Evolutionary conservation across 805 yeast genomes (phyloP).

Genomic region (Candida koratica): DNA sequence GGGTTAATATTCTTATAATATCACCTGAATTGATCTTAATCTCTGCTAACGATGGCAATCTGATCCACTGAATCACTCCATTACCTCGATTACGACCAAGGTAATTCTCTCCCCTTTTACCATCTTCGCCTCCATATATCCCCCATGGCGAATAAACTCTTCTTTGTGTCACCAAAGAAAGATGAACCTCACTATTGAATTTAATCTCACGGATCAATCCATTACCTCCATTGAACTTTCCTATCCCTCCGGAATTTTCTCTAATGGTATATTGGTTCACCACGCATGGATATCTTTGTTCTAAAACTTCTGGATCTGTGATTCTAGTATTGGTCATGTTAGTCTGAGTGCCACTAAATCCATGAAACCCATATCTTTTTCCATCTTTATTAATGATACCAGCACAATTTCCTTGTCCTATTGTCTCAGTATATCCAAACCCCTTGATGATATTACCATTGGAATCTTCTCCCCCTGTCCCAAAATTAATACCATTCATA

Average conservation of each 20-base stretch:
- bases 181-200: conserved; percentile 16
- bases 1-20: conserved; percentile 61
- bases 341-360: conserved; percentile 35
- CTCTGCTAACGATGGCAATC: conserved; percentile 63
- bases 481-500: conserved; percentile 21
- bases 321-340: conserved; percentile 39
- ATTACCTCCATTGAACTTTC: conserved; percentile 19
- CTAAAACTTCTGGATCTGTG: conserved; percentile 20
- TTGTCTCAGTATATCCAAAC: conserved; percentile 17
- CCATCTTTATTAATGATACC: conserved; percentile 15
- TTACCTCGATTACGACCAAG: conserved; percentile 29
- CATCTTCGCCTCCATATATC: conserved; percentile 29
- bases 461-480: conserved; percentile 18
- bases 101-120: conserved; percentile 35
- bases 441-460: conserved; percentile 18
- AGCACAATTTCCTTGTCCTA: conserved; percentile 21
- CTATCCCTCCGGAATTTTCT: conserved; percentile 17
- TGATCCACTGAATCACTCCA: conserved; percentile 18
- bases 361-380: conserved; percentile 14
- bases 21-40: conserved; percentile 59
- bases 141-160: conserved; percentile 20
- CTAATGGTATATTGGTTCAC: conserved; percentile 15
- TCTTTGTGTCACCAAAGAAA: conserved; percentile 19
- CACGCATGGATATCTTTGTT: conserved; percentile 18
- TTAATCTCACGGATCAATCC: conserved; percentile 20